Conservation (phyloP, 2,329 filamentous ascomycete species). For the Passalora sequoiae region DNA sequence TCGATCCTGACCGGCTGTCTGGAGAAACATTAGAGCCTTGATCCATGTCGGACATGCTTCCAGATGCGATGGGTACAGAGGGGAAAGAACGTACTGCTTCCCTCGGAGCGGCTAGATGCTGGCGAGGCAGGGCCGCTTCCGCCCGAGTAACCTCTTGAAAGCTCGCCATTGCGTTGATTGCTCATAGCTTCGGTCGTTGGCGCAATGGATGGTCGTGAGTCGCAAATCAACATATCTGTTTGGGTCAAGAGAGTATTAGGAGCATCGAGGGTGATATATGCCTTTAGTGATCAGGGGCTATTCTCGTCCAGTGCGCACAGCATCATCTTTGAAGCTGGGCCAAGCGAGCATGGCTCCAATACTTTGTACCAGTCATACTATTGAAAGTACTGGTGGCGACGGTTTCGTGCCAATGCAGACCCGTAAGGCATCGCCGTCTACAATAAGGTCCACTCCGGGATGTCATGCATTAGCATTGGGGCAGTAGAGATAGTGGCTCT, state of each 20-base stretch:
- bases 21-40: conserved; percentile 10
- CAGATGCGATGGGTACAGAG: conserved; percentile 7
- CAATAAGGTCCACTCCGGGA: conserved; percentile 16
- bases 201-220: conserved; percentile 7
- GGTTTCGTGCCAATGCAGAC: conserved; percentile 27
- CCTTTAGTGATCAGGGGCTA: conserved; percentile 22
- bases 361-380: conserved; percentile 27
- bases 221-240: conserved; percentile 9
- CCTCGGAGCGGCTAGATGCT: conserved; percentile 26
- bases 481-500: conserved; percentile 20
- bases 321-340: conserved; percentile 22
- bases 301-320: conserved; percentile 23
- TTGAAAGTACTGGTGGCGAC: conserved; percentile 30
- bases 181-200: conserved; percentile 17
- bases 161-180: conserved; percentile 30
- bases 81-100: conserved; percentile 20
- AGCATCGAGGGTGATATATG: conserved; percentile 12
- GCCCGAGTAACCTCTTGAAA: conserved; percentile 24
- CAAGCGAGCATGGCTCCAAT: conserved; percentile 27
- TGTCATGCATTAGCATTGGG: conserved; percentile 18
- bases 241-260: conserved; percentile 14
- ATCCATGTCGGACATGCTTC: conserved; percentile 14
- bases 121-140: conserved; percentile 24
- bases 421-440: conserved; percentile 23
- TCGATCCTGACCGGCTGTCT: conserved; percentile 25